These are phyloP conservation scores for Solanum raphanifolium DNA, from an alignment of 257 asterid species.

Conservation along the genomic window DNA sequence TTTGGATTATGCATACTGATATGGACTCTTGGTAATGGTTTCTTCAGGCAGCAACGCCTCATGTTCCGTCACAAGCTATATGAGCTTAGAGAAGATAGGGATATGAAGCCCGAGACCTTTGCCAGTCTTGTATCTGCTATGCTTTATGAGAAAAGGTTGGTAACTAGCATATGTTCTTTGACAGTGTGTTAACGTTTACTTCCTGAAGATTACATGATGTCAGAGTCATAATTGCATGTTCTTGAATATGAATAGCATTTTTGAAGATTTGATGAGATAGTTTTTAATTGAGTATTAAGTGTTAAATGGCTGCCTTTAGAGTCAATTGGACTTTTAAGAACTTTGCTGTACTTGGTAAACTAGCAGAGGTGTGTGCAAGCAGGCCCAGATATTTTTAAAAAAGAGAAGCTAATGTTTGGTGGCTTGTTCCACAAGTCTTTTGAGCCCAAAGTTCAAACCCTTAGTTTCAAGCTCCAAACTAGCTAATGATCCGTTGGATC, in stretches of 20 bases:
- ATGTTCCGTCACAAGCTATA: slow-evolving; percentile 88
- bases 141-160: slow-evolving; percentile 83
- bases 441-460: background rate
- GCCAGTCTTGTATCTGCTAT: slow-evolving; percentile 92
- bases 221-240: background rate
- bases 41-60: slow-evolving; percentile 67
- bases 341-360: background rate
- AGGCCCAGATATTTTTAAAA: background rate
- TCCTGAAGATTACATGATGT: background rate
- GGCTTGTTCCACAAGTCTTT: background rate
- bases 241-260: background rate
- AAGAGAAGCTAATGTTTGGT: background rate
- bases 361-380: background rate
- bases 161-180: background rate
- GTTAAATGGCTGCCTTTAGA: background rate
- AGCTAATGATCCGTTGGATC: background rate
- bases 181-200: background rate
- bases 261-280: background rate
- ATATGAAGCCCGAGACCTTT: slow-evolving; percentile 97
- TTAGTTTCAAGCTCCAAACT: background rate
- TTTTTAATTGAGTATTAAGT: background rate
- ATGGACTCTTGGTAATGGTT: slow-evolving; percentile 3
- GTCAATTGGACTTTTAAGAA: background rate
- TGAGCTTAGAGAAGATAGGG: slow-evolving; percentile 89
- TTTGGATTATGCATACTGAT: background rate